Percentiles rank a stretch among this genome's conserved stretches.
Conservation (phyloP, 2,329 filamentous ascomycete genomes). For the Pseudopithomyces chartarum region DNA sequence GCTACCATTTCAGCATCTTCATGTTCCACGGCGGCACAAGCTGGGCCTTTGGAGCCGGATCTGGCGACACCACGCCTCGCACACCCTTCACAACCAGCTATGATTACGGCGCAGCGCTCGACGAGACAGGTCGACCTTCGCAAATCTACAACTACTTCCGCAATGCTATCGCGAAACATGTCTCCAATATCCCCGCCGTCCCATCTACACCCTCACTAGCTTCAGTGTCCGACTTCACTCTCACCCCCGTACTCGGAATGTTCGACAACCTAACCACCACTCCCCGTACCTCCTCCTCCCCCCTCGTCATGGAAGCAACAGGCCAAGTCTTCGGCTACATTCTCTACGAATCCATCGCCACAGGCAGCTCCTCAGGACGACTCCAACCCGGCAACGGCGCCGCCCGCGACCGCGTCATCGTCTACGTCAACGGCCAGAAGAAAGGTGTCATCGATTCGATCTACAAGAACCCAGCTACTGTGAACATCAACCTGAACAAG, state of each 20-base stretch:
- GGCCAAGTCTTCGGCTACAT: constrained; percentile 53
- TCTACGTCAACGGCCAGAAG: constrained; percentile 52
- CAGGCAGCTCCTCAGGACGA: constrained; percentile 29
- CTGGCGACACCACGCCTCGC: constrained; percentile 48
- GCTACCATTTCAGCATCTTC: constrained; percentile 54
- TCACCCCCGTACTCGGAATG: constrained; percentile 46
- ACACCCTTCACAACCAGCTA: constrained; percentile 54
- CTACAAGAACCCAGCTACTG: constrained; percentile 47
- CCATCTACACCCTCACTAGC: constrained; percentile 40
- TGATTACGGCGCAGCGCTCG: constrained; percentile 57
- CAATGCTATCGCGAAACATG: constrained; percentile 47
- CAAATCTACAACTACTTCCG: constrained; percentile 51
- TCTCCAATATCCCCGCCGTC: constrained; percentile 47
- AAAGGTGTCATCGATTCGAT: constrained; percentile 55
- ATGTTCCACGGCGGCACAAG: constrained; percentile 61
- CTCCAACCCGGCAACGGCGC: constrained; percentile 50
- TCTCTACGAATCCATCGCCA: constrained; percentile 49
- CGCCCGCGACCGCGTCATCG: constrained; percentile 53
- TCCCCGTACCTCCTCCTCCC: constrained; percentile 25
- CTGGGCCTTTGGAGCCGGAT: constrained; percentile 55
- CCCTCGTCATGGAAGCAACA: constrained; percentile 54
- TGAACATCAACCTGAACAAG: constrained; percentile 44
- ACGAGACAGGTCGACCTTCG: constrained; percentile 55
- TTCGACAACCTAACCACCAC: constrained; percentile 42
- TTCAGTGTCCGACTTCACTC: constrained; percentile 42